A percentile compares a stretch with the other conserved stretches of the same genome.
Conservation (phyloP, 495 filamentous ascomycete species). For the Parachaetomium inaequale region DNA sequence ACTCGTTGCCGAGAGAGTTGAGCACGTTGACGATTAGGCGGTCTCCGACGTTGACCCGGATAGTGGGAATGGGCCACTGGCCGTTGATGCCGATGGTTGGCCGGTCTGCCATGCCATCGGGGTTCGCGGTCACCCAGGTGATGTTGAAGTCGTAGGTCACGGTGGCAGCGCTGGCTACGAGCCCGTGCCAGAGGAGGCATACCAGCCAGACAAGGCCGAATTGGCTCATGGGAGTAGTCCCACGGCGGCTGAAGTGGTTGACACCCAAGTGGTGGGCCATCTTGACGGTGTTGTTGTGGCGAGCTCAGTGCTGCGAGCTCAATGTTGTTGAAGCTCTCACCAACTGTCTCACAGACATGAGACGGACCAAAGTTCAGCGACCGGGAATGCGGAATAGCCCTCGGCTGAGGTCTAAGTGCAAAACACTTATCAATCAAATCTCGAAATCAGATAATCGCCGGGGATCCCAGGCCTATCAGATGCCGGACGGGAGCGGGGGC, state of each 20-base stretch:
- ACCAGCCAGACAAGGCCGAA: conserved; percentile 2
- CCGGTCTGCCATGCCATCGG: conserved; percentile 65
- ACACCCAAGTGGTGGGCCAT: conserved; percentile 9
- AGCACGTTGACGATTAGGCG: conserved; percentile 65
- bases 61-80: conserved; percentile 69
- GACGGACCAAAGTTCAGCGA: background rate
- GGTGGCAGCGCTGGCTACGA: conserved; percentile 47
- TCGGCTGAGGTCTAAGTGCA: background rate
- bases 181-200: conserved; percentile 15
- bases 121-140: conserved; percentile 75
- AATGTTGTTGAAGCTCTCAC: background rate
- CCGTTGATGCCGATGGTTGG: conserved; percentile 77
- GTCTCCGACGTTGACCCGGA: conserved; percentile 69
- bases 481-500: background rate
- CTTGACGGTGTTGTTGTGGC: background rate
- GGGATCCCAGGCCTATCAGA: conserved; percentile 7
- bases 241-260: background rate
- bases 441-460: conserved; percentile 20
- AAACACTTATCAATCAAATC: conserved; percentile 30
- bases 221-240: background rate
- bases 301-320: background rate
- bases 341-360: background rate
- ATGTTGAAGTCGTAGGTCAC: conserved; percentile 76
- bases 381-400: background rate
- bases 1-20: conserved; percentile 69